These are phyloP conservation scores for Salicornia ramosissima DNA, from an alignment of 148 eudicot species.

Conservation along the genomic window DNA sequence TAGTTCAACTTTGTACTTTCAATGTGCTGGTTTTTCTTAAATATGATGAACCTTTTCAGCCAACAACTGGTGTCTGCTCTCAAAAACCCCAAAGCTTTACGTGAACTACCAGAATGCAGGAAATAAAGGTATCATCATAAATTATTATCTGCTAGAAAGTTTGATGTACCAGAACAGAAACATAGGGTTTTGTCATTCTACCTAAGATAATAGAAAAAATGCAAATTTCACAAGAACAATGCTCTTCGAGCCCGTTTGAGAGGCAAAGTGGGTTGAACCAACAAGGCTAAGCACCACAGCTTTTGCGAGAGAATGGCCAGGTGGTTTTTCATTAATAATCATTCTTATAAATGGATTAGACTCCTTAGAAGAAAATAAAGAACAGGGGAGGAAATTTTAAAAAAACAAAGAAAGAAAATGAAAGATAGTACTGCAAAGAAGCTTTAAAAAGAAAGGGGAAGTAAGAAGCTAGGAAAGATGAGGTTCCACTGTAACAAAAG, in stretches of 20 bases:
- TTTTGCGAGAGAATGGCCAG: not conserved
- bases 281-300: not conserved
- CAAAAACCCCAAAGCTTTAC: not conserved
- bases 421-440: not conserved
- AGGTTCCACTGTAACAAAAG: not conserved
- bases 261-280: not conserved
- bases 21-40: not conserved
- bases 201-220: too few species aligned
- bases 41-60: not conserved
- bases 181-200: too few species aligned
- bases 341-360: not conserved
- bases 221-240: too few species aligned
- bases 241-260: not conserved
- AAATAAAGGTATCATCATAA: not conserved
- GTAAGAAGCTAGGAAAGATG: not conserved
- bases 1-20: not conserved
- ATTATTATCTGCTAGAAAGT: not conserved
- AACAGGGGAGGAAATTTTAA: not conserved
- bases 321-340: not conserved
- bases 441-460: not conserved
- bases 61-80: not conserved
- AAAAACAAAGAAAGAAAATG: too few species aligned
- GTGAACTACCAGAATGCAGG: not conserved
- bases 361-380: not conserved
- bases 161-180: not conserved